These are phyloP conservation scores for Claviceps purpurea DNA, from an alignment of 2,329 filamentous ascomycete genomes.

Conservation along the genomic window DNA sequence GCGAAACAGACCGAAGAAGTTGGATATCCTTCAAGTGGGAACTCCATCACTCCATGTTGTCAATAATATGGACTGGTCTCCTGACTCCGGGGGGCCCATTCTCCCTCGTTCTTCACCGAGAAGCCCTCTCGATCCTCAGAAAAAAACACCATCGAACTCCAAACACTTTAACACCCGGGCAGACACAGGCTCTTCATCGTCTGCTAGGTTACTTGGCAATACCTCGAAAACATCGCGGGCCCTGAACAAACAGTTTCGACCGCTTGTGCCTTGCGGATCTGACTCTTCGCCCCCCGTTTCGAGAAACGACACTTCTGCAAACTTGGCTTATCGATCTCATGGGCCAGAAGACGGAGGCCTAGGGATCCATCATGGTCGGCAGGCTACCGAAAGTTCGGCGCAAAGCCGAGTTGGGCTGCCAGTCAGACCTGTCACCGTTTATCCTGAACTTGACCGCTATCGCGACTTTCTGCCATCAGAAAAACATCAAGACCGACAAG, in stretches of 20 bases:
- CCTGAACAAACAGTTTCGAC: not conserved
- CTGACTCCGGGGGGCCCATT: constrained; percentile 12
- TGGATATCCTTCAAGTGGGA: constrained; percentile 8
- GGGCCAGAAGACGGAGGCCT: constrained; percentile 21
- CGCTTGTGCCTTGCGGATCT: constrained; percentile 21
- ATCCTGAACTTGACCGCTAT: constrained; percentile 50
- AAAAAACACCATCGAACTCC: constrained; percentile 20
- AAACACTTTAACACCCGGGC: constrained; percentile 19
- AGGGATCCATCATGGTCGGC: constrained; percentile 26
- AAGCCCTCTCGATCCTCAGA: constrained; percentile 24
- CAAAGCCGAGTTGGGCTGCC: constrained; percentile 29
- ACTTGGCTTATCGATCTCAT: constrained; percentile 20
- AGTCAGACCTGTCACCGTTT: constrained; percentile 35
- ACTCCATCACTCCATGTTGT: constrained; percentile 8
- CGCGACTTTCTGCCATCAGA: constrained; percentile 29
- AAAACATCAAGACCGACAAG: constrained; percentile 19
- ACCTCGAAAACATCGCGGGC: constrained; percentile 19
- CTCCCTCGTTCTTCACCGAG: constrained; percentile 12
- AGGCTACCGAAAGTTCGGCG: constrained; percentile 29
- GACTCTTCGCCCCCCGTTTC: constrained; percentile 24
- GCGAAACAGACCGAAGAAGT: constrained; percentile 11
- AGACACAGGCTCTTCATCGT: constrained; percentile 20
- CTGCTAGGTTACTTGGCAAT: constrained; percentile 21
- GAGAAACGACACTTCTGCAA: constrained; percentile 27
- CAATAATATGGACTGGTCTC: constrained; percentile 13